Conservation (phyloP, 805 yeast species). For the Suhomyces emberorum region DNA sequence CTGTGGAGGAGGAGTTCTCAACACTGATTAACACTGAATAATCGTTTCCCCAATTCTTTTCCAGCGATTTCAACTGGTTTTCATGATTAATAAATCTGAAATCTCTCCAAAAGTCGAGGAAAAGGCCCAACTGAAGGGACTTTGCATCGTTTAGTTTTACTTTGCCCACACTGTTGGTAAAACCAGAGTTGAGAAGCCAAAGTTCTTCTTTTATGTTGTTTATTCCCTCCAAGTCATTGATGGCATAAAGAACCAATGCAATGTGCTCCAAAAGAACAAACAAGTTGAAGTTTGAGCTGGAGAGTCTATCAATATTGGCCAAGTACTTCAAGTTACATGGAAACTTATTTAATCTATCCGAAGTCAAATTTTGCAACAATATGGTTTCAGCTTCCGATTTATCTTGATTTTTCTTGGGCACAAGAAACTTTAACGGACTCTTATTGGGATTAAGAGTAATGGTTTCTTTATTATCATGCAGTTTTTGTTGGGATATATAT, state of each 20-base stretch:
- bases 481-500: not conserved
- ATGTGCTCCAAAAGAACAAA: slow-evolving; percentile 29
- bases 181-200: slow-evolving; percentile 24
- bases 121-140: slow-evolving; percentile 27
- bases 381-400: slow-evolving; percentile 27
- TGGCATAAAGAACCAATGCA: slow-evolving; percentile 24
- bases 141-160: slow-evolving; percentile 23
- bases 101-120: slow-evolving; percentile 37
- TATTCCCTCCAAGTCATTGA: slow-evolving; percentile 23
- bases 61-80: slow-evolving; percentile 6
- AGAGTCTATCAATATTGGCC: slow-evolving; percentile 33
- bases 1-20: slow-evolving; percentile 7
- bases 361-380: slow-evolving; percentile 24
- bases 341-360: slow-evolving; percentile 23
- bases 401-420: not conserved
- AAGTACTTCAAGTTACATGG: slow-evolving; percentile 36
- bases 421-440: slow-evolving; percentile 14
- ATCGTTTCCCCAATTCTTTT: slow-evolving; percentile 13
- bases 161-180: slow-evolving; percentile 24
- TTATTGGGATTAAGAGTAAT: slow-evolving; percentile 13
- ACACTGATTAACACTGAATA: slow-evolving; percentile 23
- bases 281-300: slow-evolving; percentile 29
- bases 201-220: slow-evolving; percentile 9
- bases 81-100: slow-evolving; percentile 25
- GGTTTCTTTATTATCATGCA: slow-evolving; percentile 7